A percentile compares a stretch with the other conserved stretches of the same genome.
Evolutionary conservation across 768 basidiomycete species (phyloP).

Genomic region (Leccinum olivaceopallidum): DNA sequence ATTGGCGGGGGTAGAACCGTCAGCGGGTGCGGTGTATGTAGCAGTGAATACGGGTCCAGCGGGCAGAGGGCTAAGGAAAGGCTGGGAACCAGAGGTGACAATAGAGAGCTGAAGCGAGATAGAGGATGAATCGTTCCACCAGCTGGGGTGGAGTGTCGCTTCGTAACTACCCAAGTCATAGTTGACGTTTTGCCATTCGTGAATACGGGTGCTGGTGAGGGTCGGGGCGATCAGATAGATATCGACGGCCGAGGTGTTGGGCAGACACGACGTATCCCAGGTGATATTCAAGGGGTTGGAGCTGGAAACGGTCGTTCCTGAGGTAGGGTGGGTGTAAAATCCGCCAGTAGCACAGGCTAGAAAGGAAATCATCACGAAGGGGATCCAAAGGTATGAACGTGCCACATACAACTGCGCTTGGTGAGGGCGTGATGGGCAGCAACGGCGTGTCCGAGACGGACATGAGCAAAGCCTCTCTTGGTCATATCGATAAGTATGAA

Average conservation of each 20-base stretch:
- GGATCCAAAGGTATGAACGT: background rate
- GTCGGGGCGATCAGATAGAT: slow-evolving; percentile 66
- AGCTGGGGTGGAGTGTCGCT: slow-evolving; percentile 54
- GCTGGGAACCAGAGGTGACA: slow-evolving; percentile 47
- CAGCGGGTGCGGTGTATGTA: slow-evolving; percentile 49
- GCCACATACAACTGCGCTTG: slow-evolving; percentile 30
- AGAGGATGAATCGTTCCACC: slow-evolving; percentile 65
- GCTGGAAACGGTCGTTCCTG: slow-evolving; percentile 46
- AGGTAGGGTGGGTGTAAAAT: slow-evolving; percentile 59
- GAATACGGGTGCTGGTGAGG: slow-evolving; percentile 42
- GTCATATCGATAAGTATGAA: slow-evolving; percentile 22
- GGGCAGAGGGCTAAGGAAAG: slow-evolving; percentile 53
- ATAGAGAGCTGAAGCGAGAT: slow-evolving; percentile 60
- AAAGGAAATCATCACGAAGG: slow-evolving; percentile 1
- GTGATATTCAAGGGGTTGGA: slow-evolving; percentile 52
- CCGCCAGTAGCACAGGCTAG: slow-evolving; percentile 56
- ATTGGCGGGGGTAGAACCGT: slow-evolving; percentile 39
- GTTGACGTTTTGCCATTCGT: slow-evolving; percentile 57
- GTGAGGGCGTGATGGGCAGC: slow-evolving; percentile 17
- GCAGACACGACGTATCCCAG: slow-evolving; percentile 67
- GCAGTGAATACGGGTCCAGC: slow-evolving; percentile 72
- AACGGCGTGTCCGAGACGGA: slow-evolving; percentile 25
- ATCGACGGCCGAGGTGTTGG: slow-evolving; percentile 48
- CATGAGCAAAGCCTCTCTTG: slow-evolving; percentile 30
- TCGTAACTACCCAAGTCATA: slow-evolving; percentile 50